phyloP scores from a whole-genome alignment of 352 stramenopile genomes.

The Phytophthora agathidicida region DNA sequence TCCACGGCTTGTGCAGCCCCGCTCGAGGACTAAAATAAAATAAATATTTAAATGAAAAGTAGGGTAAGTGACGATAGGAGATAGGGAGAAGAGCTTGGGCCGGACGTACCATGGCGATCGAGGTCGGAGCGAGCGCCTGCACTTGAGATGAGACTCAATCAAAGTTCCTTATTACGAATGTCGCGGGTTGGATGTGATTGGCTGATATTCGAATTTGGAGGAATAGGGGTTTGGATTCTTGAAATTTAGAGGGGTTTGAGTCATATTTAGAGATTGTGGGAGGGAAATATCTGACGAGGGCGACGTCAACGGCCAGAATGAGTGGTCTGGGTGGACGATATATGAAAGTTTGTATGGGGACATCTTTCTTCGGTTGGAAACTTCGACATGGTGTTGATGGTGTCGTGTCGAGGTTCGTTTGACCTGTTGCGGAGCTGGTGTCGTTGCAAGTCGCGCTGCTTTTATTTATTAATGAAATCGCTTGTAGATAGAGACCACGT shows the following conservation, averaged over 20 bases:
- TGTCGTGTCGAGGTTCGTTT: neutral
- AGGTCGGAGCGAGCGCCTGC: constrained; percentile 1
- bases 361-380: constrained; percentile 21
- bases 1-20: constrained; percentile 17
- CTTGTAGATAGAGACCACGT: too few relatives aligned
- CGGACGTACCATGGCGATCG: constrained; percentile 27
- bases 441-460: too few relatives aligned
- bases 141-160: constrained; percentile 5
- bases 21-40: constrained; percentile 6
- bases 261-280: constrained; percentile 7
- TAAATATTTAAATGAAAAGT: constrained; percentile 2
- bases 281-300: constrained; percentile 21
- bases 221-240: constrained; percentile 1
- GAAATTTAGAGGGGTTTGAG: constrained; percentile 6
- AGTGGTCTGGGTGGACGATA: constrained; percentile 20
- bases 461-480: too few relatives aligned
- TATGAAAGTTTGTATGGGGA: constrained; percentile 33
- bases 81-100: neutral
- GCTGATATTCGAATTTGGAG: constrained; percentile 7
- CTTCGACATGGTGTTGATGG: constrained; percentile 26
- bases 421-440: neutral
- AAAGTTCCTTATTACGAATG: too few relatives aligned
- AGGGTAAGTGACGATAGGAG: neutral
- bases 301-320: constrained; percentile 33
- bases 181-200: constrained; percentile 12